Conservation (phyloP, 208 protist species). For the Crithidia bombi region DNA sequence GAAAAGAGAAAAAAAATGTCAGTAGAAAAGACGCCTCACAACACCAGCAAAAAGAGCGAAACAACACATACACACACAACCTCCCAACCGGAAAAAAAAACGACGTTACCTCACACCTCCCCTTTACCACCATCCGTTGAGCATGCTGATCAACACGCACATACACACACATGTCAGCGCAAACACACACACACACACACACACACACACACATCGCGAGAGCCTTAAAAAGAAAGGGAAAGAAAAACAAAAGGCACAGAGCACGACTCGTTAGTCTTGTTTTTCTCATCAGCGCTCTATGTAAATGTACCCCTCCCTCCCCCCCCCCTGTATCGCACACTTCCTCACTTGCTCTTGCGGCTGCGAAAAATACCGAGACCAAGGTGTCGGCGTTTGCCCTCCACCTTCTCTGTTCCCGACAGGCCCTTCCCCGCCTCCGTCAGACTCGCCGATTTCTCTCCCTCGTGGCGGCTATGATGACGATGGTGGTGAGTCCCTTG, state of each 20-base stretch:
- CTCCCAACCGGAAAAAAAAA: no score
- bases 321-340: background rate
- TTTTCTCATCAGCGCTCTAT: no score
- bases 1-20: background rate
- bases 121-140: no score
- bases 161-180: background rate
- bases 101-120: no score
- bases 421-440: background rate
- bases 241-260: background rate
- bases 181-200: background rate
- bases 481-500: background rate
- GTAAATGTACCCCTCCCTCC: no score
- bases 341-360: conserved; percentile 24
- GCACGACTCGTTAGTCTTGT: no score
- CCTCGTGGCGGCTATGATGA: background rate
- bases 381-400: conserved; percentile 15
- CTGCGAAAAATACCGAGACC: conserved; percentile 29
- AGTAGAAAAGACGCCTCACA: background rate
- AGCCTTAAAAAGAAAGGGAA: background rate
- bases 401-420: conserved; percentile 23
- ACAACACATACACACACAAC: no score
- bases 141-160: no score
- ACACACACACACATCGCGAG: background rate
- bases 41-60: no score
- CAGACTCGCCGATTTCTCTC: background rate